Conservation (phyloP, 2,329 filamentous ascomycete species). For the Coniella vitis region DNA sequence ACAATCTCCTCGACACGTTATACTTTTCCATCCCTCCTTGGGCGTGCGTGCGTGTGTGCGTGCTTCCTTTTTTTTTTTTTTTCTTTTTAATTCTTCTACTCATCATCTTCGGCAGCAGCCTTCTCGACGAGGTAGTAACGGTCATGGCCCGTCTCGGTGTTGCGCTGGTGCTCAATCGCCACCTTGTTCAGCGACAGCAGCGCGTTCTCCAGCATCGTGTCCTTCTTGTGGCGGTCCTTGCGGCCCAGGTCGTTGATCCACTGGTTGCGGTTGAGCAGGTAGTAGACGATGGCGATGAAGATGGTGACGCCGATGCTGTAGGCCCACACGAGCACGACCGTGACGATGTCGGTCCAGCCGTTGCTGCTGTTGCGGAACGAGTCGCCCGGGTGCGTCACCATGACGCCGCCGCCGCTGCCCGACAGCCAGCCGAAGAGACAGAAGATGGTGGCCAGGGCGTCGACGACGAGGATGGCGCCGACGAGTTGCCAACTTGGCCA, state of each 20-base stretch:
- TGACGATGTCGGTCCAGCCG: constrained; percentile 46
- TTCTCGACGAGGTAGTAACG: constrained; percentile 15
- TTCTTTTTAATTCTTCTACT: too few relatives aligned
- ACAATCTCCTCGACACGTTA: background rate
- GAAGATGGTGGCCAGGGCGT: constrained; percentile 67
- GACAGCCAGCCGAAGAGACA: constrained; percentile 69
- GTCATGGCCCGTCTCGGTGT: constrained; percentile 21
- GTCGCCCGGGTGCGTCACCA: constrained; percentile 12
- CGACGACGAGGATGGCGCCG: constrained; percentile 63
- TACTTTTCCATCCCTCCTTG: background rate
- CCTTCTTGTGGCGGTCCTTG: constrained; percentile 53
- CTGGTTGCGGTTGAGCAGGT: constrained; percentile 50
- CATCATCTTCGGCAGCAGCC: constrained; percentile 15
- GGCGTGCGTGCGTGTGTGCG: too few relatives aligned
- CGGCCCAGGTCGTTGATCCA: constrained; percentile 57
- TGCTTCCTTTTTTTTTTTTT: too few relatives aligned
- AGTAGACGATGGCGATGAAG: constrained; percentile 60
- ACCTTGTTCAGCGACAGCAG: constrained; percentile 58
- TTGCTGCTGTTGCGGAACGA: constrained; percentile 29
- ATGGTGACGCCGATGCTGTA: constrained; percentile 62
- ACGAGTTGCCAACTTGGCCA: constrained; percentile 71
- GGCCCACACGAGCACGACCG: constrained; percentile 57
- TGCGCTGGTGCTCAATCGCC: constrained; percentile 50
- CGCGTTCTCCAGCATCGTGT: constrained; percentile 61
- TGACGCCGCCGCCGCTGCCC: constrained; percentile 25